Percentiles rank a stretch among this genome's conserved stretches.
Conservation (phyloP, 1,139 yeast species). For the Yamadazyma trypodendri region DNA sequence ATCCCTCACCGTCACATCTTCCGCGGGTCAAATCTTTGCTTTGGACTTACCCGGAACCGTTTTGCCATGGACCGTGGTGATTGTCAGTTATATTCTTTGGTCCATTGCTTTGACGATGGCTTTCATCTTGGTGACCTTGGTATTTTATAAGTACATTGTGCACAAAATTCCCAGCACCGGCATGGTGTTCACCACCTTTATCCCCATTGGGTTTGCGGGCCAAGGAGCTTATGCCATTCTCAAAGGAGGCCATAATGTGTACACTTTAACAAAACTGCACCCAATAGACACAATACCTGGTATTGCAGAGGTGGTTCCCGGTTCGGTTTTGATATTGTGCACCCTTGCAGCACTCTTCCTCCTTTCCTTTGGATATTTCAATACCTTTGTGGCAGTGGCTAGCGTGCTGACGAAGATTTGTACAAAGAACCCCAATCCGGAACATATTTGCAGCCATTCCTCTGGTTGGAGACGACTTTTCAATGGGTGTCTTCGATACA, state of each 20-base stretch:
- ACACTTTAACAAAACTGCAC: slow-evolving; percentile 16
- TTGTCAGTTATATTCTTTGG: slow-evolving; percentile 61
- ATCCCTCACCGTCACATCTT: slow-evolving; percentile 69
- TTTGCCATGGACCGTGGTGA: slow-evolving; percentile 51
- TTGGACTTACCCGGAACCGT: slow-evolving; percentile 37
- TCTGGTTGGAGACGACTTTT: slow-evolving; percentile 14
- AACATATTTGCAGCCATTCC: slow-evolving; percentile 19
- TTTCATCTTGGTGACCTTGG: slow-evolving; percentile 53
- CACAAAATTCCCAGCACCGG: slow-evolving; percentile 56
- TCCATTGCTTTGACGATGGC: slow-evolving; percentile 65
- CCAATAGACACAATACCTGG: not conserved
- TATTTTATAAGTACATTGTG: slow-evolving; percentile 56
- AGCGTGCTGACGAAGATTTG: slow-evolving; percentile 41
- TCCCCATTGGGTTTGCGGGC: slow-evolving; percentile 52
- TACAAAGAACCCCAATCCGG: slow-evolving; percentile 25
- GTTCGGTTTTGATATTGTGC: slow-evolving; percentile 17
- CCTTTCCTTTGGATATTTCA: slow-evolving; percentile 61
- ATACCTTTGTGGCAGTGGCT: slow-evolving; percentile 54
- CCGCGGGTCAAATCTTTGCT: slow-evolving; percentile 60
- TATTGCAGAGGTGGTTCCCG: slow-evolving; percentile 14
- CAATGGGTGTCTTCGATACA: slow-evolving; percentile 42
- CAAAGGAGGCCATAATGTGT: slow-evolving; percentile 48
- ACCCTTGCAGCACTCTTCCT: slow-evolving; percentile 46
- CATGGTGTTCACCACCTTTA: slow-evolving; percentile 25
- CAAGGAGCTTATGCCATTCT: slow-evolving; percentile 76